phyloP scores from a whole-genome alignment of 2,329 filamentous ascomycete species.

The Coniella vitis region DNA sequence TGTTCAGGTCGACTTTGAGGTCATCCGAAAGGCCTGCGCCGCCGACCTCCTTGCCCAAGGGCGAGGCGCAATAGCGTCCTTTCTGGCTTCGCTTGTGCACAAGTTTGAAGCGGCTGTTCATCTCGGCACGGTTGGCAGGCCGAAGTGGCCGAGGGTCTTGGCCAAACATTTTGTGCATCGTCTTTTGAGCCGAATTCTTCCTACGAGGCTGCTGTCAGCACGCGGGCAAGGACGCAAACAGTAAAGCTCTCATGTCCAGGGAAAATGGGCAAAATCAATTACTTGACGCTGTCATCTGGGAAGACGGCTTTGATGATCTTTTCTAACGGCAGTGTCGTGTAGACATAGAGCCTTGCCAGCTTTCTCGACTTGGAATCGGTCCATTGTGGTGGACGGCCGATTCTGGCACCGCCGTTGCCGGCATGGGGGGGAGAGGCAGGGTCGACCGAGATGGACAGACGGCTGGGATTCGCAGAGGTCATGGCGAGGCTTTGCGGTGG shows the following conservation, averaged over 20 bases:
- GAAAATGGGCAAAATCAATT: constrained; percentile 27
- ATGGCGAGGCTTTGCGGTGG: constrained; percentile 12
- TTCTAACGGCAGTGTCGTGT: constrained; percentile 44
- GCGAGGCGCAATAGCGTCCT: constrained; percentile 16
- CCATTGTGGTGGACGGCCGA: constrained; percentile 52
- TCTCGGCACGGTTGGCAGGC: constrained; percentile 43
- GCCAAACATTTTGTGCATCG: constrained; percentile 48
- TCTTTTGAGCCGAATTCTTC: constrained; percentile 53
- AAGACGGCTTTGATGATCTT: constrained; percentile 41
- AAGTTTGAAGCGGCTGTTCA: constrained; percentile 40
- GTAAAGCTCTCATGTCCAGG: no score
- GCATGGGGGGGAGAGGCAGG: constrained; percentile 3
- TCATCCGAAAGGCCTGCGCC: neutral
- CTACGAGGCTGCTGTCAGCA: constrained; percentile 26
- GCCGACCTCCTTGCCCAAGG: constrained; percentile 12
- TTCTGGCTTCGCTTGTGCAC: constrained; percentile 28
- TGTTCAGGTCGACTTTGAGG: constrained; percentile 8
- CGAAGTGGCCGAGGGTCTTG: constrained; percentile 53
- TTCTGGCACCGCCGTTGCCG: constrained; percentile 21
- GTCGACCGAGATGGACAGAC: neutral
- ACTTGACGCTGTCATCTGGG: constrained; percentile 34
- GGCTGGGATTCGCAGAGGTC: neutral
- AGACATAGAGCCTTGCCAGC: constrained; percentile 49
- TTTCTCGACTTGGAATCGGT: constrained; percentile 45
- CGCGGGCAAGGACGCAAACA: neutral